Evolutionary conservation across 148 eudicot genomes (phyloP).

Genomic region (Gaultheria prostrata): DNA sequence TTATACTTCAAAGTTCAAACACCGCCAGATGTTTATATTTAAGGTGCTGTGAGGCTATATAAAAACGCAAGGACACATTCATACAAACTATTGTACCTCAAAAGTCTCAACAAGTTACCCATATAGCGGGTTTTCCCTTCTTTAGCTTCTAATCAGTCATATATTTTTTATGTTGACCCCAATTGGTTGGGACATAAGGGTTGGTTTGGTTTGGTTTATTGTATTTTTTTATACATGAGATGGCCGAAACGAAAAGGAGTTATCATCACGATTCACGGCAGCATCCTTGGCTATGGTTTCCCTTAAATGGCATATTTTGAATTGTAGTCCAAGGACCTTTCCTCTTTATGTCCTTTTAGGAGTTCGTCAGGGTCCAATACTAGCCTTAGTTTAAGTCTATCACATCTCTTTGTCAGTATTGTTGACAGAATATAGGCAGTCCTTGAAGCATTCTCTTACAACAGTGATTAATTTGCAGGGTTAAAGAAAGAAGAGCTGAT

Average conservation of each 20-base stretch:
- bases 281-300: neutral
- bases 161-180: too few relatives aligned
- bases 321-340: neutral
- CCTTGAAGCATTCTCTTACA: neutral
- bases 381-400: neutral
- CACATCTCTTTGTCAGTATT: neutral
- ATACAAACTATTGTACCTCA: neutral
- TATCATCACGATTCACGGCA: neutral
- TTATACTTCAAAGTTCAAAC: neutral
- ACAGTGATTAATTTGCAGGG: conserved; percentile 36
- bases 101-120: too few relatives aligned
- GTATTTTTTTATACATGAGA: too few relatives aligned
- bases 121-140: too few relatives aligned
- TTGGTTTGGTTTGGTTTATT: too few relatives aligned
- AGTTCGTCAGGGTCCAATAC: neutral
- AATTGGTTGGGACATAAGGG: too few relatives aligned
- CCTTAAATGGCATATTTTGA: neutral
- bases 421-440: neutral
- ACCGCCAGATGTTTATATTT: neutral
- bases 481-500: conserved; percentile 74
- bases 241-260: neutral
- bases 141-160: neutral
- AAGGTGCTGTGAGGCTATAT: neutral
- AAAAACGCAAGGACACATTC: neutral
- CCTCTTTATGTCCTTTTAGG: neutral